A percentile compares a stretch with the other conserved stretches of the same genome.
Evolutionary conservation across 331 rosid species (phyloP).

Genomic region (Malus hybrid): DNA sequence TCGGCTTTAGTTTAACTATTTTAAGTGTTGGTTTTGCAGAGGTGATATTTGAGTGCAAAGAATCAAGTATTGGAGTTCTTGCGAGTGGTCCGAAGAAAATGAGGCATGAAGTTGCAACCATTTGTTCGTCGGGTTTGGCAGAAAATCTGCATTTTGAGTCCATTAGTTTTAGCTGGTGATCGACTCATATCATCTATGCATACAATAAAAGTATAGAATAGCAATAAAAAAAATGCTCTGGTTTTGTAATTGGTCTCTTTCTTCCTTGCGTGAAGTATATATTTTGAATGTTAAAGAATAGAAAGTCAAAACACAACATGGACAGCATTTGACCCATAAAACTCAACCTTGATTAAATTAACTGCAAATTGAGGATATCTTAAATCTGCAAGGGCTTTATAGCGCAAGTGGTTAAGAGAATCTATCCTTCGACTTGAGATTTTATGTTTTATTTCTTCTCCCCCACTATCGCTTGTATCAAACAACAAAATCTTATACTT

Average conservation of each 20-base stretch:
- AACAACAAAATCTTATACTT: too few relatives aligned
- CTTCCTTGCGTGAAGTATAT: not conserved
- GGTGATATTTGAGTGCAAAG: slow-evolving; percentile 34
- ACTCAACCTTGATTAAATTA: too few relatives aligned
- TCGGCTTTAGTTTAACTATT: not conserved
- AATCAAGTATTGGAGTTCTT: slow-evolving; percentile 49
- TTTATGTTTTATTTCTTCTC: too few relatives aligned
- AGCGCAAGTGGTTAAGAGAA: too few relatives aligned
- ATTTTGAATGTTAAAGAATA: not conserved
- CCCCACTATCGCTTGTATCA: too few relatives aligned
- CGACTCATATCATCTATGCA: not conserved
- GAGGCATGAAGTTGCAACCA: slow-evolving; percentile 65
- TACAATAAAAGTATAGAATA: not conserved
- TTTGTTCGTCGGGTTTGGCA: slow-evolving; percentile 49
- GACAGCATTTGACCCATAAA: not conserved
- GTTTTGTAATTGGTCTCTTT: not conserved
- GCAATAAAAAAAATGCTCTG: not conserved
- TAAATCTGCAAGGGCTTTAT: not conserved
- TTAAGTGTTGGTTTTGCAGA: slow-evolving; percentile 16
- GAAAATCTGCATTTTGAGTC: slow-evolving; percentile 69
- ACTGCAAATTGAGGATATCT: not conserved
- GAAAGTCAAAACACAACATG: not conserved
- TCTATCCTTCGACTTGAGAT: too few relatives aligned
- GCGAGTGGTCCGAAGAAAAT: slow-evolving; percentile 55
- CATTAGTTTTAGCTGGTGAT: slow-evolving; percentile 55